phyloP scores from a whole-genome alignment of 164 flowering plant species.

The Pachysandra terminalis region DNA sequence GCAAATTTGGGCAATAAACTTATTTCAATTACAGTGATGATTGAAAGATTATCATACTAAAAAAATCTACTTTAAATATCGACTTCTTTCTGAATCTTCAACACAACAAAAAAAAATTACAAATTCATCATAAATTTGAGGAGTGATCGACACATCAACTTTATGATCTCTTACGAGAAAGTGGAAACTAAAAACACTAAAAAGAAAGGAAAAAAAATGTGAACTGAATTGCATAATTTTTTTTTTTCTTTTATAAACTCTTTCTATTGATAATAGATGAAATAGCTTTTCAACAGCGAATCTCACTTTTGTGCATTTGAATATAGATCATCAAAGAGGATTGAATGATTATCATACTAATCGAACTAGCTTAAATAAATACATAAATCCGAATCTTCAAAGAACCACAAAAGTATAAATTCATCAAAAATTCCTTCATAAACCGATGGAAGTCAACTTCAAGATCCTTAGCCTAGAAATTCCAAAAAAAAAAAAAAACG shows the following conservation, averaged over 20 bases:
- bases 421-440: too few relatives aligned
- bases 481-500: too few relatives aligned
- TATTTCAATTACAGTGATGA: not conserved
- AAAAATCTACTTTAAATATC: too few relatives aligned
- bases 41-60: not conserved
- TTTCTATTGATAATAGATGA: too few relatives aligned
- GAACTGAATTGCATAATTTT: not conserved
- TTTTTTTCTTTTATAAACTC: not conserved
- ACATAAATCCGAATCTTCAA: too few relatives aligned
- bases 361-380: too few relatives aligned
- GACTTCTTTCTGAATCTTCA: too few relatives aligned
- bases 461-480: not conserved
- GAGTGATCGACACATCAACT: not conserved
- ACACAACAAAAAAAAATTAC: not conserved
- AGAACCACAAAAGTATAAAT: too few relatives aligned
- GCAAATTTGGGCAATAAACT: not conserved
- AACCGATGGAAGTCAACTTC: too few relatives aligned
- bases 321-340: not conserved
- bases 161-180: not conserved
- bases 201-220: not conserved
- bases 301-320: not conserved
- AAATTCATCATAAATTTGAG: not conserved
- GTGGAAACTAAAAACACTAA: too few relatives aligned
- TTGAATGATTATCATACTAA: too few relatives aligned
- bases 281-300: not conserved